Conservation (phyloP, 2,329 filamentous ascomycete species). For the Cladophialophora bantiana region DNA sequence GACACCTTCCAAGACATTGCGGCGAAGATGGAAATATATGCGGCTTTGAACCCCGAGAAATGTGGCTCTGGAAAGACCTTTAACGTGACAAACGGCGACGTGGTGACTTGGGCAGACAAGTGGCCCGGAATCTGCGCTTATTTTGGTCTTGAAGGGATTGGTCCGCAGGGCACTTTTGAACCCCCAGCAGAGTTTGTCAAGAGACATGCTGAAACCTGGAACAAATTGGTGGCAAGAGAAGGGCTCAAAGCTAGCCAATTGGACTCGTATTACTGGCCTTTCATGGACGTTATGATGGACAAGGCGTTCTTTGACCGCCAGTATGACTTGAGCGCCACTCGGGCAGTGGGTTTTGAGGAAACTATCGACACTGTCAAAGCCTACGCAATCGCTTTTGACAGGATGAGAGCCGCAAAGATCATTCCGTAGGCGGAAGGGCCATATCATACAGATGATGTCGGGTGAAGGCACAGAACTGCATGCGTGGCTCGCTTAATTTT, state of each 20-base stretch:
- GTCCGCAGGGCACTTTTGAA: conserved; percentile 30
- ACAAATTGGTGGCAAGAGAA: conserved; percentile 29
- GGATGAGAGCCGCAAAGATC: conserved; percentile 40
- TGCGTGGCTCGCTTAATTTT: background rate
- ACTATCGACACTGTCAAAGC: conserved; percentile 37
- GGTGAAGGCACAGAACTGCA: background rate
- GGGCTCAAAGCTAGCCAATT: conserved; percentile 33
- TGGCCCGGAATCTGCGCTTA: conserved; percentile 44
- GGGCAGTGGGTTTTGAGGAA: conserved; percentile 38
- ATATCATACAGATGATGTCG: background rate
- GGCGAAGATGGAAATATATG: conserved; percentile 43
- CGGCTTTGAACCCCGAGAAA: conserved; percentile 40
- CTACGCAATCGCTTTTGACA: conserved; percentile 41
- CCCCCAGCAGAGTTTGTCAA: conserved; percentile 37
- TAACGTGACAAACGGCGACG: conserved; percentile 43
- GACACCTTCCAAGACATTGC: conserved; percentile 43
- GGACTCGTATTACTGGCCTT: conserved; percentile 37
- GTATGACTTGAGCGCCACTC: conserved; percentile 37
- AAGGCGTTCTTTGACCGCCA: conserved; percentile 42
- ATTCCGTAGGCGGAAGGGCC: conserved; percentile 17
- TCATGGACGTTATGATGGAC: conserved; percentile 36
- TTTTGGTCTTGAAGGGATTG: conserved; percentile 44
- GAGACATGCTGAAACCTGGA: conserved; percentile 34
- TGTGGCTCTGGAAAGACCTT: conserved; percentile 41
- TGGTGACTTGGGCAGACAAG: conserved; percentile 41